Evolutionary conservation across 1,284 basidiomycete species (phyloP).

Genomic region (Trichosporon sp.): DNA sequence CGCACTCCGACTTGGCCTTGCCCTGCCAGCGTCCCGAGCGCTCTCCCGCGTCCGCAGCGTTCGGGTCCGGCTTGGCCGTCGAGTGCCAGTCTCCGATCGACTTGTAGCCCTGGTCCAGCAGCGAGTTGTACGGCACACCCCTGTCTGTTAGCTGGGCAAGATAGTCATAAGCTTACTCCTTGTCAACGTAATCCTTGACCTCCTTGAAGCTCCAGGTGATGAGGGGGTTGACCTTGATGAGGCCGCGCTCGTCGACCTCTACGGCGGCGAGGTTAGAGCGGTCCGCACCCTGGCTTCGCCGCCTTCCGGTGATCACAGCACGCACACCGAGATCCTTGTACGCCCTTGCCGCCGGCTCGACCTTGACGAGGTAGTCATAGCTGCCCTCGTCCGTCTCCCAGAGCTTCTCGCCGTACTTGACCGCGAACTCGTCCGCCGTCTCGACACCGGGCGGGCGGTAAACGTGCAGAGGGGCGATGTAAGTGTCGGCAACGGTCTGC

Average conservation of each 20-base stretch:
- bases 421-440: constrained; percentile 75
- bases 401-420: constrained; percentile 74
- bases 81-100: constrained; percentile 98
- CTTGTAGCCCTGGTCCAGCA: constrained; percentile 88
- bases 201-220: constrained; percentile 85
- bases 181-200: constrained; percentile 82
- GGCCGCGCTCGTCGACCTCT: constrained; percentile 87
- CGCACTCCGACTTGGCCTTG: constrained; percentile 90
- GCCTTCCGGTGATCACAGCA: constrained; percentile 90
- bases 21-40: constrained; percentile 90
- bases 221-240: constrained; percentile 94
- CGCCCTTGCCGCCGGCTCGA: constrained; percentile 88
- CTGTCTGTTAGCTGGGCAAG: constrained; percentile 36
- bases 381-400: constrained; percentile 88
- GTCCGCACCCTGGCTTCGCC: constrained; percentile 88
- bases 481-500: constrained; percentile 73
- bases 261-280: constrained; percentile 79
- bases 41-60: constrained; percentile 69
- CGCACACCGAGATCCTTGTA: constrained; percentile 80
- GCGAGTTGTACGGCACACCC: constrained; percentile 83
- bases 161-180: constrained; percentile 60
- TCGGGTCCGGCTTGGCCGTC: constrained; percentile 66
- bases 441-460: constrained; percentile 77
- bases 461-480: constrained; percentile 72
- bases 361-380: constrained; percentile 95